Conservation (phyloP, 2,329 filamentous ascomycete species). For the Cercospora canescens region DNA sequence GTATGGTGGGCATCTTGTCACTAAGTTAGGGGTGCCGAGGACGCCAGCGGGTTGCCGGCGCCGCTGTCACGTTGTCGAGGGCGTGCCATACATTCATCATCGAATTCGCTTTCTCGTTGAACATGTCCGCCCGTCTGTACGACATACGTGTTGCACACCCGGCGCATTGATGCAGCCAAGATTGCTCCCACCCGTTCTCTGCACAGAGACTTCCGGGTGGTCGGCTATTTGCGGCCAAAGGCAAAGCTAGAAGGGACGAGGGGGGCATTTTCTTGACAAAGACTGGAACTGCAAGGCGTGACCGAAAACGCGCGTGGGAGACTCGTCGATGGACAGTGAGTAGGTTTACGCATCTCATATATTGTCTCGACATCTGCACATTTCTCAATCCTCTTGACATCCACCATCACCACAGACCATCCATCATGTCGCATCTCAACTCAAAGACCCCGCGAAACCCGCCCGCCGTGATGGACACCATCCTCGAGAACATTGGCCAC, state of each 20-base stretch:
- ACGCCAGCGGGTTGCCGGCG: not conserved
- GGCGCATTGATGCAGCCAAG: not conserved
- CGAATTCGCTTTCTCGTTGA: not conserved
- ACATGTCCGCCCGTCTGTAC: not conserved
- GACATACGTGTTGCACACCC: not conserved
- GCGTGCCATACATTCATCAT: not conserved
- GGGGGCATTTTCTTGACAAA: not conserved
- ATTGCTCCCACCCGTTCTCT: not conserved
- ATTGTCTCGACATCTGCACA: not conserved
- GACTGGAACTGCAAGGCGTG: conserved; percentile 8
- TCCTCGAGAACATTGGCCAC: conserved; percentile 88
- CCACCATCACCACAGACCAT: not conserved
- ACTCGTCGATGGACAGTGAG: not conserved
- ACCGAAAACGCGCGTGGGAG: not conserved
- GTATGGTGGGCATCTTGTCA: conserved; percentile 3
- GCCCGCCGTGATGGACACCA: conserved; percentile 62
- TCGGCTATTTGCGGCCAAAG: conserved; percentile 14
- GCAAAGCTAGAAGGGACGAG: not conserved
- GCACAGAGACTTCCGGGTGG: conserved; percentile 7
- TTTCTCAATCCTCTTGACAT: not conserved
- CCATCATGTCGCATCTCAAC: conserved; percentile 34
- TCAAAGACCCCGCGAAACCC: conserved; percentile 52
- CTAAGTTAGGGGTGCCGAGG: not conserved
- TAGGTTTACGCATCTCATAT: not conserved
- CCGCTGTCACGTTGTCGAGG: not conserved